phyloP scores from a whole-genome alignment of 805 yeast genomes.

The Candida dajiaensis region DNA sequence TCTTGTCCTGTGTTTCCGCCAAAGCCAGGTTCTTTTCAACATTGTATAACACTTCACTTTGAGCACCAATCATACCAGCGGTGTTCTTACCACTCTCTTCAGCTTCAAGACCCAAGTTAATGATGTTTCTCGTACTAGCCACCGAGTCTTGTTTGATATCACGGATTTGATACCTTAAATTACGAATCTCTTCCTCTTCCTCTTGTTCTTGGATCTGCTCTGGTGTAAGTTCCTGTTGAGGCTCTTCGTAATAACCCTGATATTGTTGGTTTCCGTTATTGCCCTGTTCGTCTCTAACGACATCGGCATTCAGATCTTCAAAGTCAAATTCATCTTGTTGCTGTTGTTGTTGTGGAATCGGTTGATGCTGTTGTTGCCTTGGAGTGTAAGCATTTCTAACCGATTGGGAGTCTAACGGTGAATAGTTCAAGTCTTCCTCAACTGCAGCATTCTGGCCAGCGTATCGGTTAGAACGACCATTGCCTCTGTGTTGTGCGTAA shows the following conservation, averaged over 20 bases:
- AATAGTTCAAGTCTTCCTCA: constrained; percentile 15
- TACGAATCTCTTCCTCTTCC: constrained; percentile 88
- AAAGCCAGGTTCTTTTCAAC: constrained; percentile 73
- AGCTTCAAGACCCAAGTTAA: constrained; percentile 65
- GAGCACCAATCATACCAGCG: constrained; percentile 89
- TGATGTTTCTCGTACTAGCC: constrained; percentile 77
- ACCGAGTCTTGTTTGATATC: constrained; percentile 85
- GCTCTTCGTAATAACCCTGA: constrained; percentile 26
- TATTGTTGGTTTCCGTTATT: constrained; percentile 22
- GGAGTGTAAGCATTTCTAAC: constrained; percentile 1
- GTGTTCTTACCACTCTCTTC: constrained; percentile 75
- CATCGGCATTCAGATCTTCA: constrained; percentile 9
- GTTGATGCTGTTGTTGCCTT: constrained; percentile 1
- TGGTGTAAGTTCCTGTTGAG: constrained; percentile 18
- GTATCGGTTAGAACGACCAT: constrained; percentile 2
- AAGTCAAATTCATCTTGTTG: constrained; percentile 11
- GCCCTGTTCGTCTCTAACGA: constrained; percentile 19
- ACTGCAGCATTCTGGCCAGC: constrained; percentile 3
- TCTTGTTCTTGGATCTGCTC: constrained; percentile 35
- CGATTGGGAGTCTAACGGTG: constrained; percentile 3
- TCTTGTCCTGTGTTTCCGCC: constrained; percentile 74
- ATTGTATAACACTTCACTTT: constrained; percentile 76
- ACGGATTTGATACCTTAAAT: constrained; percentile 72
- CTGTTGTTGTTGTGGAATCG: constrained; percentile 1
- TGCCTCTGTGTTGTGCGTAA: not conserved